These are phyloP conservation scores for Stagonosporopsis rhizophila DNA, from an alignment of 2,329 filamentous ascomycete genomes.

Conservation along the genomic window DNA sequence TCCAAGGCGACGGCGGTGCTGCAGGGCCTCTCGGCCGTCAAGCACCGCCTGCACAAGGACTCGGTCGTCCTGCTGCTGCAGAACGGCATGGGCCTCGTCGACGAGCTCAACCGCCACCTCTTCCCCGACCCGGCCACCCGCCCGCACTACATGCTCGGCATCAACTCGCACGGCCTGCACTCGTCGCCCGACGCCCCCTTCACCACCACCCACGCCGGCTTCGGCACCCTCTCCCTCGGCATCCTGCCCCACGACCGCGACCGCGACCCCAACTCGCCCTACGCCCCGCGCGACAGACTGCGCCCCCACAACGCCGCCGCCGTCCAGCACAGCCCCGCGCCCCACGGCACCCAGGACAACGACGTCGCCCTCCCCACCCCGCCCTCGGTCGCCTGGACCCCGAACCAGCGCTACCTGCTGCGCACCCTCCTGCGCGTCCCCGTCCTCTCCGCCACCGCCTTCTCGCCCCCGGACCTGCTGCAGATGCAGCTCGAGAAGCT, in stretches of 20 bases:
- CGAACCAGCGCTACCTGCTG: constrained; percentile 66
- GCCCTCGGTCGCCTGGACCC: constrained; percentile 44
- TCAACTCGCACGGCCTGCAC: constrained; percentile 66
- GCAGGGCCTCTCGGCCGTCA: constrained; percentile 70
- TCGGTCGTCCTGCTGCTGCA: constrained; percentile 80
- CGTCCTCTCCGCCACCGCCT: constrained; percentile 65
- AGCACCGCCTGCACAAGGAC: constrained; percentile 69
- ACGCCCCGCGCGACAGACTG: constrained; percentile 27
- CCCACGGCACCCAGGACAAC: constrained; percentile 24
- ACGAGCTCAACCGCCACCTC: constrained; percentile 73
- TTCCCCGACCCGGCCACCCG: constrained; percentile 71
- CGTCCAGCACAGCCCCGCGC: constrained; percentile 13
- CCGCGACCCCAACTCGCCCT: constrained; percentile 33
- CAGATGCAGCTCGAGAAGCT: constrained; percentile 80
- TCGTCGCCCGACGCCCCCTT: constrained; percentile 55
- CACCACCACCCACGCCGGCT: constrained; percentile 63
- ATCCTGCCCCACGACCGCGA: constrained; percentile 54
- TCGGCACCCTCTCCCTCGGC: constrained; percentile 65
- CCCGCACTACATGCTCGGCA: constrained; percentile 79
- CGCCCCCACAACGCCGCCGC: not conserved
- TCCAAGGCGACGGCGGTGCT: constrained; percentile 76
- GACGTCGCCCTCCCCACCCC: constrained; percentile 20
- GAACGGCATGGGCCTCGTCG: constrained; percentile 83
- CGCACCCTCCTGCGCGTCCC: constrained; percentile 68
- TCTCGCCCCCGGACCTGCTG: constrained; percentile 68